Conservation (phyloP, 129 eudicot species). For the Flaveria brownii region DNA sequence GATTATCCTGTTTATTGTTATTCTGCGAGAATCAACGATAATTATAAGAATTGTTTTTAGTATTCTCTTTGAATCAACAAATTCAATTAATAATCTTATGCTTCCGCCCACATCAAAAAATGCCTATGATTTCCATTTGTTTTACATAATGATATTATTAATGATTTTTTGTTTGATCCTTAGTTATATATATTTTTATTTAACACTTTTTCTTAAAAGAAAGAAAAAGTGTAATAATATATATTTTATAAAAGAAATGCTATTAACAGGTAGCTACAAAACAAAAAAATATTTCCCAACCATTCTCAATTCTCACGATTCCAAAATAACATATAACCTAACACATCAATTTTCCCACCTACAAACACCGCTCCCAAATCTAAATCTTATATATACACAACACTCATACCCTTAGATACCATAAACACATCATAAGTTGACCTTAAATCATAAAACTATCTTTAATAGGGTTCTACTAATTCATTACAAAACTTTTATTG, state of each 20-base stretch:
- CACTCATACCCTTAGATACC: not conserved
- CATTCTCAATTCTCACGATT: conserved; percentile 5
- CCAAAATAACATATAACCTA: conserved; percentile 9
- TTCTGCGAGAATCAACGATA: too few species aligned
- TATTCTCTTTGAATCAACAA: too few species aligned
- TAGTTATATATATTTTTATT: too few species aligned
- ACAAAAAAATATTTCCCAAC: conserved; percentile 3
- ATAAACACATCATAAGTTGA: not conserved
- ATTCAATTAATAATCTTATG: too few species aligned
- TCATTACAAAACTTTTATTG: conserved; percentile 45
- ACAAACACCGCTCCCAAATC: conserved; percentile 12
- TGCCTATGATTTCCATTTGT: too few species aligned
- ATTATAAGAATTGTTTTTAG: too few species aligned
- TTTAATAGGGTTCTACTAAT: not conserved
- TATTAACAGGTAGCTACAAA: not conserved
- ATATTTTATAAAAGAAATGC: not conserved
- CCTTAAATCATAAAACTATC: not conserved
- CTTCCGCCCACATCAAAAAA: too few species aligned
- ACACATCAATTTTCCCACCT: conserved; percentile 11
- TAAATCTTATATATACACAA: conserved; percentile 4
- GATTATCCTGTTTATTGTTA: too few species aligned
- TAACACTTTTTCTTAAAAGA: too few species aligned
- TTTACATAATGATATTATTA: too few species aligned
- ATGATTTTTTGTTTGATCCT: too few species aligned
- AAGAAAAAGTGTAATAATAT: not conserved